These are phyloP conservation scores for Colletotrichum ledebouriae DNA, from an alignment of 2,329 filamentous ascomycete species.

Conservation along the genomic window DNA sequence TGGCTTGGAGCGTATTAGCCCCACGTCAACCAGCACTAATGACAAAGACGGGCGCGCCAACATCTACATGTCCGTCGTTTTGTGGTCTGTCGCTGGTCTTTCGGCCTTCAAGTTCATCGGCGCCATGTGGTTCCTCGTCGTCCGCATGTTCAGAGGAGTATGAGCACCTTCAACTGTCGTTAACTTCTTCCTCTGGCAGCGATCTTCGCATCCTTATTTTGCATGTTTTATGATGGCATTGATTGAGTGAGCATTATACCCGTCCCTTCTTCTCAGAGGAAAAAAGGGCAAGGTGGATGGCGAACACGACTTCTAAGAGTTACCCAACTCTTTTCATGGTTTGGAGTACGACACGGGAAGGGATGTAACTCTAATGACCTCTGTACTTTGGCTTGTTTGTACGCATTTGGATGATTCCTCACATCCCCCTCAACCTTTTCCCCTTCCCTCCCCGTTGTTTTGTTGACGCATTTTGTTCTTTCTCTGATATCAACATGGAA, in stretches of 20 bases:
- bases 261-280: slow-evolving; percentile 27
- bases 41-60: slow-evolving; percentile 71
- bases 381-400: not conserved
- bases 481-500: slow-evolving; percentile 34
- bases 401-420: slow-evolving; percentile 30
- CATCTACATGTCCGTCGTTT: slow-evolving; percentile 87
- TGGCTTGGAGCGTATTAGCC: slow-evolving; percentile 78
- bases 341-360: slow-evolving; percentile 35
- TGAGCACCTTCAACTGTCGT: slow-evolving; percentile 49
- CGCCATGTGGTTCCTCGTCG: slow-evolving; percentile 91
- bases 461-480: slow-evolving; percentile 25
- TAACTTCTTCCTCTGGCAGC: slow-evolving; percentile 8
- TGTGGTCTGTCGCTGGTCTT: slow-evolving; percentile 90
- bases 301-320: slow-evolving; percentile 39
- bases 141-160: slow-evolving; percentile 84
- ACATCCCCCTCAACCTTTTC: not conserved
- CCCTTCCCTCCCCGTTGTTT: slow-evolving; percentile 11
- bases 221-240: slow-evolving; percentile 32
- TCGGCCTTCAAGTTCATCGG: slow-evolving; percentile 90
- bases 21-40: slow-evolving; percentile 57
- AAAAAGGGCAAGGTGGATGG: slow-evolving; percentile 35
- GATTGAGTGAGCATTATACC: slow-evolving; percentile 41
- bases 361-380: slow-evolving; percentile 42
- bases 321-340: slow-evolving; percentile 32
- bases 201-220: slow-evolving; percentile 21